A percentile compares a stretch with the other conserved stretches of the same genome.
Conservation (phyloP, 805 yeast genomes). For the Candida sanyiensis region DNA sequence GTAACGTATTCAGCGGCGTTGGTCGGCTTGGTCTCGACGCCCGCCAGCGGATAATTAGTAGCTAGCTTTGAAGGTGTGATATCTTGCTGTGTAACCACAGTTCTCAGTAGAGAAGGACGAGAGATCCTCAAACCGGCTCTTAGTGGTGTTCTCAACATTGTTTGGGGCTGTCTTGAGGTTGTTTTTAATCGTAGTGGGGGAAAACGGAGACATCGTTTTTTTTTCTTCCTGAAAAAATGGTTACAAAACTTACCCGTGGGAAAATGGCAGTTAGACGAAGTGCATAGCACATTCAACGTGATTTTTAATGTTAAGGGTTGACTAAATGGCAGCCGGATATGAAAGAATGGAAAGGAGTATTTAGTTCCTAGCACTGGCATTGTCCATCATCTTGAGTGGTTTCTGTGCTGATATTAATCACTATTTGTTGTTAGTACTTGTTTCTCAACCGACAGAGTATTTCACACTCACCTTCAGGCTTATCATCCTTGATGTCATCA, state of each 20-base stretch:
- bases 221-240: background rate
- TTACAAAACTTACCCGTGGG: background rate
- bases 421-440: constrained; percentile 16
- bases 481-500: constrained; percentile 31
- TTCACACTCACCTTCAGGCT: constrained; percentile 18
- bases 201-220: background rate
- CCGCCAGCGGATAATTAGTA: constrained; percentile 19
- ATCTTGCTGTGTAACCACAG: constrained; percentile 15
- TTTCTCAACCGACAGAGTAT: no score
- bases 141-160: constrained; percentile 11
- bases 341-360: background rate
- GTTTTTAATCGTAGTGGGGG: no score
- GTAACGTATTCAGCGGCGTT: constrained; percentile 73
- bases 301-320: no score
- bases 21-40: constrained; percentile 34
- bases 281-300: no score
- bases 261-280: no score
- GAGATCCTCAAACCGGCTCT: background rate
- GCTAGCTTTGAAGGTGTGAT: constrained; percentile 18
- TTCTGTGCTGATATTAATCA: constrained; percentile 24
- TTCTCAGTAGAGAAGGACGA: constrained; percentile 9
- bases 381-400: constrained; percentile 20
- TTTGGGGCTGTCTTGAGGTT: background rate
- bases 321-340: no score
- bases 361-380: constrained; percentile 21